These are phyloP conservation scores for Colletotrichum noveboracense DNA, from an alignment of 2,329 filamentous ascomycete species.

Conservation along the genomic window DNA sequence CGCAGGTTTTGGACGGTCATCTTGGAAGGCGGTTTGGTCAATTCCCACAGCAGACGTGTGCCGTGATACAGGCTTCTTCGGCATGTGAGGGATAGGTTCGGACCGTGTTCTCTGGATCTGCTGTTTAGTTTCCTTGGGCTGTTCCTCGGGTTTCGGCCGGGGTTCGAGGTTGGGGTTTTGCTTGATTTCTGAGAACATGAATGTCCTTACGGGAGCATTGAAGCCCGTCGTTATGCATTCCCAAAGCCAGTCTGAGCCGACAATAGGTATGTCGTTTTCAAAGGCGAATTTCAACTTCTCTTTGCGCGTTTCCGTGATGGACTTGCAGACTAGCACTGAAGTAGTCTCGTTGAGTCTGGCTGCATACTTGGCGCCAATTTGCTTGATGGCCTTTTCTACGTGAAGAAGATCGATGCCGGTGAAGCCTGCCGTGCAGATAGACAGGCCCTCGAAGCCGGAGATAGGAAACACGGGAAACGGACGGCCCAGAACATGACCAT, in stretches of 20 bases:
- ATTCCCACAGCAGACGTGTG: slow-evolving; percentile 25
- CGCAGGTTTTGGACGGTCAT: slow-evolving; percentile 15
- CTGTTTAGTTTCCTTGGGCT: not conserved
- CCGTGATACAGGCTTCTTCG: slow-evolving; percentile 26
- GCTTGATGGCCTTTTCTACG: slow-evolving; percentile 74
- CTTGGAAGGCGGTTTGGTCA: slow-evolving; percentile 46
- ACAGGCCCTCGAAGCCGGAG: slow-evolving; percentile 70
- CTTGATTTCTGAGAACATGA: slow-evolving; percentile 52
- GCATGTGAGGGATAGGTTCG: not conserved
- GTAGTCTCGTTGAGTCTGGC: slow-evolving; percentile 75
- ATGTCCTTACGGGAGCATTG: slow-evolving; percentile 49
- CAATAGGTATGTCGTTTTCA: slow-evolving; percentile 80
- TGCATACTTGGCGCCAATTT: slow-evolving; percentile 82
- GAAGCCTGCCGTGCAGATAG: slow-evolving; percentile 83
- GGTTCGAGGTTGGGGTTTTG: slow-evolving; percentile 1
- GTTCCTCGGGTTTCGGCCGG: not conserved
- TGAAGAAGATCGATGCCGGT: slow-evolving; percentile 85
- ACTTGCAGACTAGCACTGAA: slow-evolving; percentile 80
- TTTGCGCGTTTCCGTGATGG: slow-evolving; percentile 58
- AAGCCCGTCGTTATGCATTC: slow-evolving; percentile 70
- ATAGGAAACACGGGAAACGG: slow-evolving; percentile 78
- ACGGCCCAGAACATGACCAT: slow-evolving; percentile 73
- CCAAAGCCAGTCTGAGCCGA: slow-evolving; percentile 85
- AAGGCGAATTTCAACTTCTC: slow-evolving; percentile 83
- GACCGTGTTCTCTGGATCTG: slow-evolving; percentile 15